Evolutionary conservation across 345 rosid genomes (phyloP).

Genomic region (Crucihimalaya himalaica): DNA sequence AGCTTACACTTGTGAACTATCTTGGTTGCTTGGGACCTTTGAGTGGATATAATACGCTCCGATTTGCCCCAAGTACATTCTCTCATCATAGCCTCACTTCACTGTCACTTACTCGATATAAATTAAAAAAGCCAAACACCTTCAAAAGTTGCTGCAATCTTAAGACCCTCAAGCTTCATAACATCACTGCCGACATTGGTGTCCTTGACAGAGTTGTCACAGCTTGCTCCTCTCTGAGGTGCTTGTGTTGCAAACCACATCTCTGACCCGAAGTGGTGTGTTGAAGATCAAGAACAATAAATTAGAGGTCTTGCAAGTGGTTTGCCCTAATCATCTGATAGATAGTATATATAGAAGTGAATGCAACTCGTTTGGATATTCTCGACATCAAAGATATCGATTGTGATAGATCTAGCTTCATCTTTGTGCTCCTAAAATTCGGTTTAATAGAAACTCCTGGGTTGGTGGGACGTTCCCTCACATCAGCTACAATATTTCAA

Average conservation of each 20-base stretch:
- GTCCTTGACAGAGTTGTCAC: not conserved
- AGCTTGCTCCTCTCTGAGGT: conserved; percentile 29
- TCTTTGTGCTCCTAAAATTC: conserved; percentile 16
- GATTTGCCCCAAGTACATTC: not conserved
- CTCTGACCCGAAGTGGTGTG: not conserved
- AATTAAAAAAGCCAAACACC: not conserved
- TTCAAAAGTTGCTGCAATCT: conserved; percentile 14
- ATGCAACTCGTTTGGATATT: conserved; percentile 6
- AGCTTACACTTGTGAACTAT: not conserved
- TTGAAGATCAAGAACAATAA: conserved; percentile 28
- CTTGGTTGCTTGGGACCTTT: not conserved
- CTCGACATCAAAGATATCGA: not conserved
- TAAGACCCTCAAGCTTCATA: conserved; percentile 15
- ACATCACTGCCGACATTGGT: not conserved
- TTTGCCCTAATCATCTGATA: not conserved
- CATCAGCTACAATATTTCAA: conserved; percentile 3
- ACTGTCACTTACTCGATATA: conserved; percentile 12
- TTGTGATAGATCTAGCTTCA: not conserved
- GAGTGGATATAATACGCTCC: not conserved
- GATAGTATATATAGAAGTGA: not conserved
- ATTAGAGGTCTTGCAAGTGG: conserved; percentile 15
- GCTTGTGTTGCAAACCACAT: conserved; percentile 1
- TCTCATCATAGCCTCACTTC: conserved; percentile 7
- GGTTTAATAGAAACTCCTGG: not conserved
- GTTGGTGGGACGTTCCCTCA: not conserved